Evolutionary conservation across 83 land plant species (phyloP), one percentile per base, ranked within the genome.

Genomic region (Thuja plicata): DNA sequence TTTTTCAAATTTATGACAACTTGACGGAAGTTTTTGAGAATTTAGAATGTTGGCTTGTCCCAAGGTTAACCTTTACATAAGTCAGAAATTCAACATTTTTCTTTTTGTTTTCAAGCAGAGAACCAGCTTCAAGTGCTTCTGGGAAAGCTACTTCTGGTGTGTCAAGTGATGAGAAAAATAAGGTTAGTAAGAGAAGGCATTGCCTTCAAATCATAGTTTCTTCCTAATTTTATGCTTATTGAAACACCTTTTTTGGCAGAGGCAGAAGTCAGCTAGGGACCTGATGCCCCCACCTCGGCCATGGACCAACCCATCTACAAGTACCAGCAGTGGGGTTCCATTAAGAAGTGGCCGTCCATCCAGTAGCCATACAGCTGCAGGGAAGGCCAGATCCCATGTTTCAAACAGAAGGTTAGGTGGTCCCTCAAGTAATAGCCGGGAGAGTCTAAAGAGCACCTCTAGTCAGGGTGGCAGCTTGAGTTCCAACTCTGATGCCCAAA

Each of bases 131-230:
- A 30, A 92, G 95, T 90, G 91, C 97, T 62, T 95, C 96, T 52
- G 95, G 95, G 3, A 95, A 89, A 94, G 97, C 94, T 82, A 83
- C 94, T 80, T 95, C 95, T 89, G 94, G 97, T 90, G 93, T 95
- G 94, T 95, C 97, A 3, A 93, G 97, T 92, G 97, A 95, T 91
- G 97, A 95, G 84, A 94, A 84, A 73, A 92, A 93, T 90, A 93
- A 94, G 94, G 95, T 95, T 80, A 38, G n/a, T 83, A 10, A 35
- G 55, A 87, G 48, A 30, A 30, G 35, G 5, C n/a, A 66, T 10
- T 57, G 17, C 16, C 41, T 89, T 86, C 66, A 46, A 38, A 1
- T 5, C 19, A 16, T 88, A 37, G 9, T 19, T 52, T 83, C 9
- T 45, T 35, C 41, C n/a, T 38, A 38, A n/a, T 91, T 73, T n/a